Conservation (phyloP, 139 green algal species). For the Monoraphidium neglectum region DNA sequence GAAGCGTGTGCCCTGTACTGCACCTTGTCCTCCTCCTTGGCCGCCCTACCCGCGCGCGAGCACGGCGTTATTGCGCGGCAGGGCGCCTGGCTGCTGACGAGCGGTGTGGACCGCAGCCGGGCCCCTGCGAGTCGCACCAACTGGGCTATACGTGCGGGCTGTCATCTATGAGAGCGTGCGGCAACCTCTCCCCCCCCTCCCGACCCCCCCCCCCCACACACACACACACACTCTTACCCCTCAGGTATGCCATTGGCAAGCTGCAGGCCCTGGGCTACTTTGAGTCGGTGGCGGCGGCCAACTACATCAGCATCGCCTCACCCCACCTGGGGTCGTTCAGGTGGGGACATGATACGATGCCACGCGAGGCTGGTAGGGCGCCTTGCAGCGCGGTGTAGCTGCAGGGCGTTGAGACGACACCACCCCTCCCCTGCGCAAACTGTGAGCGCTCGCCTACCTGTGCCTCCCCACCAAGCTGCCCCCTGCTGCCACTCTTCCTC, state of each 20-base stretch:
- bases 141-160: not conserved
- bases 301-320: constrained; percentile 25
- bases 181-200: not conserved
- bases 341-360: too few species aligned
- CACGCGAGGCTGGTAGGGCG: too few species aligned
- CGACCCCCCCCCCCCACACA: not conserved
- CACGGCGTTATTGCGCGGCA: not conserved
- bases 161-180: not conserved
- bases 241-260: constrained; percentile 27
- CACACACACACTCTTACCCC: too few species aligned
- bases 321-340: constrained; percentile 25
- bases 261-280: constrained; percentile 17
- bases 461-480: too few species aligned
- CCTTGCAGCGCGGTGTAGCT: too few species aligned
- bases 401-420: too few species aligned
- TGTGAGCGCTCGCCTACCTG: too few species aligned
- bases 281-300: not conserved
- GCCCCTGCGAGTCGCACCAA: not conserved
- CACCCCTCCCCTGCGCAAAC: too few species aligned
- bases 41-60: not conserved
- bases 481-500: too few species aligned
- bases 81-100: not conserved
- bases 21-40: too few species aligned
- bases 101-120: not conserved
- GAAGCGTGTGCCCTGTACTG: too few species aligned